Conservation (phyloP, 176 grass and related monocot species). For the Raddia distichophylla region DNA sequence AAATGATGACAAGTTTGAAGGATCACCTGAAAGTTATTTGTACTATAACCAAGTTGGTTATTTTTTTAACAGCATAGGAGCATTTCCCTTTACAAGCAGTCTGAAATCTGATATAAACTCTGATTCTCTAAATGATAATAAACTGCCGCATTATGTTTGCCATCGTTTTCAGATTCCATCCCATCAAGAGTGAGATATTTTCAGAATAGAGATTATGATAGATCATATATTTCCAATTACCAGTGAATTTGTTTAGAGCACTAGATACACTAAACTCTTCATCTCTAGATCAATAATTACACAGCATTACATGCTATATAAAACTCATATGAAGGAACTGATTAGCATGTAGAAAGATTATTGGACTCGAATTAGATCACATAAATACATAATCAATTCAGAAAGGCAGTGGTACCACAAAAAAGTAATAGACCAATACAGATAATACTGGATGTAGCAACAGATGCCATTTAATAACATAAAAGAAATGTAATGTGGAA, state of each 20-base stretch:
- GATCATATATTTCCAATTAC: neutral
- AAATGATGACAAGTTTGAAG: neutral
- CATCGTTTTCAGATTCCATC: constrained; percentile 9
- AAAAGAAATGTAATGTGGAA: too few relatives aligned
- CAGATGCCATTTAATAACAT: too few relatives aligned
- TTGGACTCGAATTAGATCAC: neutral
- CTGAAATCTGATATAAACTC: neutral
- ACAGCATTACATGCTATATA: neutral
- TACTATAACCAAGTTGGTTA: neutral
- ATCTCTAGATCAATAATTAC: neutral
- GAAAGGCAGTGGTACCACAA: neutral
- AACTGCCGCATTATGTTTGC: neutral
- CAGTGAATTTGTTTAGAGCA: neutral
- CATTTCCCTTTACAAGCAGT: neutral
- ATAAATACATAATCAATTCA: neutral
- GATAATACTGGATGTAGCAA: neutral
- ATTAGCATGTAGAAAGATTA: neutral
- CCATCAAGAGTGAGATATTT: neutral
- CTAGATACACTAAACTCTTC: neutral
- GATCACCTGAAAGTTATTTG: neutral
- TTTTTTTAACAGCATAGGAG: neutral
- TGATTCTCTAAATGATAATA: neutral
- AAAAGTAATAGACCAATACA: neutral
- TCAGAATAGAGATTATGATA: neutral
- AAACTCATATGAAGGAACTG: neutral